Base-by-base conservation (phyloP, 306 rosid genomes). In the Lagenaria siceraria region DNA sequence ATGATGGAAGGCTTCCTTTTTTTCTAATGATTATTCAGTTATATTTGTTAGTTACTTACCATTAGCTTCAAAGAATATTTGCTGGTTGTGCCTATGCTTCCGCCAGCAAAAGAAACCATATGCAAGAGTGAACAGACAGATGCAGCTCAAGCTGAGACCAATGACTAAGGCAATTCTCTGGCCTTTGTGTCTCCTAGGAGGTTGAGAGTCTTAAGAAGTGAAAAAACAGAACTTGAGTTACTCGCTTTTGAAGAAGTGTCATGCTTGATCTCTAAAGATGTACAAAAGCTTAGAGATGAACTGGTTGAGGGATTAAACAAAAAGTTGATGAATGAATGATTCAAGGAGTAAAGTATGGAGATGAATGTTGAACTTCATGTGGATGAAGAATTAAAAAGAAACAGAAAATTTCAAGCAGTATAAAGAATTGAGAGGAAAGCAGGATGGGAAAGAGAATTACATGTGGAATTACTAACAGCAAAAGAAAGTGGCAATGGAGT, bases 81-180 rank as follows among this genome's bases (percentile, higher is more conserved):
- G 98, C 82, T 90, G 82, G 88, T 83, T 92, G 79, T 81, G 84
- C 74, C 91, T 87, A 78, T 87, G 96, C 79, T 92, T 88, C 96
- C 92, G 86, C 99, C 99, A 92, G 38, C 87, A 84, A 84, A 92
- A 82, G 90, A 90, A 88, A 78, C 93, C 97, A 68, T 88, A 85
- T 8, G 90, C 97, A 12, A 95, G 82, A 75, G 85, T 79, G 24
- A 92, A 85, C 64, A 95, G 91, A 79, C 93, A 88, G 80, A 87
- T 78, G 86, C 96, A 89, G 85, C 92, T 91, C 62, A 90, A 74
- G 85, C 89, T 90, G 60, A 93, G 90, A 61, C 96, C 98, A 85
- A 90, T 82, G 38, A 95, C 99, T 15, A 92, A 78, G 64, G 91
- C 92, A 55, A 86, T 78, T 85, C 86, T 90, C 82, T 88, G 97